Percentiles rank a stretch among this genome's conserved stretches.
phyloP scores from a whole-genome alignment of 2,329 filamentous ascomycete genomes.

The Exophiala xenobiotica region DNA sequence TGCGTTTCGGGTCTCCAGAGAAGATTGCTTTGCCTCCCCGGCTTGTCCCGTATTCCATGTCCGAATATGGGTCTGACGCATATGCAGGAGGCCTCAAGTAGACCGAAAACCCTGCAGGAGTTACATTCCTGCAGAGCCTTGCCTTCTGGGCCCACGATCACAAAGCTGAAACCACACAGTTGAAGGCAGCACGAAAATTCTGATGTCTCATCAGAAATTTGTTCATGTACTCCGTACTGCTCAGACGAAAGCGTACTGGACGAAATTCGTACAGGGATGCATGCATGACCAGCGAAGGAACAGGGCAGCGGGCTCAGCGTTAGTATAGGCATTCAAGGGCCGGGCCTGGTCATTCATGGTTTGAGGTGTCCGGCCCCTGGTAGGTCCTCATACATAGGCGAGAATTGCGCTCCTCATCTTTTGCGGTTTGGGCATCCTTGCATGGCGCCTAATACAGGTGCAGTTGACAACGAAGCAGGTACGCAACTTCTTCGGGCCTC shows the following conservation, averaged over 20 bases:
- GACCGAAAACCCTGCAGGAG: background rate
- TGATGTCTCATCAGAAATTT: too few relatives aligned
- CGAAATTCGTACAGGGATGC: too few relatives aligned
- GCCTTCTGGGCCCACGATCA: background rate
- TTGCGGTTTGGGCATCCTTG: background rate
- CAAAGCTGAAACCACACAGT: background rate
- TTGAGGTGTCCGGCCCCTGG: too few relatives aligned
- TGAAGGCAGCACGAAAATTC: too few relatives aligned
- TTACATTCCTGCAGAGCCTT: background rate
- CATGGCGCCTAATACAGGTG: constrained; percentile 16
- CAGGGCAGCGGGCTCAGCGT: too few relatives aligned
- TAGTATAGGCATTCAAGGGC: too few relatives aligned
- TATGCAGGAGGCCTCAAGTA: background rate
- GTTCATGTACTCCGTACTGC: too few relatives aligned
- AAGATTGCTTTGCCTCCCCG: background rate
- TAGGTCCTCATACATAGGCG: background rate
- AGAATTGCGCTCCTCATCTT: background rate
- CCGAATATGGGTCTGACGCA: background rate
- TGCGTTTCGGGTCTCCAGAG: background rate
- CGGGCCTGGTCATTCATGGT: too few relatives aligned
- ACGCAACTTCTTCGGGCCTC: constrained; percentile 4
- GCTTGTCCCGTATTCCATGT: background rate
- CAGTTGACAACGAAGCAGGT: constrained; percentile 14
- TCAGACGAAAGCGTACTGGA: too few relatives aligned
- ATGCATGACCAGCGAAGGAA: too few relatives aligned